Percentiles rank a stretch among this genome's conserved stretches.
Evolutionary conservation across 495 filamentous ascomycete genomes (phyloP).

Genomic region (Penicillium longicatenatum): DNA sequence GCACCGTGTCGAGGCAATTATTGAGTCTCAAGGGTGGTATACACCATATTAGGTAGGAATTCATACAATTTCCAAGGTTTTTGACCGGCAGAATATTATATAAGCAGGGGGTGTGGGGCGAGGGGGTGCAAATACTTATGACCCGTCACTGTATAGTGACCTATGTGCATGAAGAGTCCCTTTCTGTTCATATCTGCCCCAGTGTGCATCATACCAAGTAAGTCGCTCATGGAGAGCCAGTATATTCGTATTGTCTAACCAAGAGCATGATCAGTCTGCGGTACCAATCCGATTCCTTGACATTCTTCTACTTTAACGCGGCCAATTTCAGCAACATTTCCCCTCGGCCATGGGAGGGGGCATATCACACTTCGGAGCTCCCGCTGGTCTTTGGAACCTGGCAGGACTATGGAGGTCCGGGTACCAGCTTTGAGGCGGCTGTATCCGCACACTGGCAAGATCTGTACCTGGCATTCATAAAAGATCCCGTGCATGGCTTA

Average conservation of each 20-base stretch:
- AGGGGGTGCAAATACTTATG: no score
- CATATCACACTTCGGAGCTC: neutral
- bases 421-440: neutral
- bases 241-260: neutral
- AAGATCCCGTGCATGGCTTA: conserved; percentile 7
- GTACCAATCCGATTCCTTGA: neutral
- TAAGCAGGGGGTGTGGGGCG: no score
- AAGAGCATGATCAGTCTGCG: neutral
- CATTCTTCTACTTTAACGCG: neutral
- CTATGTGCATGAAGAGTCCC: neutral
- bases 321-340: conserved; percentile 2
- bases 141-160: no score
- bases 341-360: neutral
- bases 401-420: neutral
- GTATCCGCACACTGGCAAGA: conserved; percentile 3
- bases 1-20: no score
- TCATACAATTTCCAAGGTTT: no score
- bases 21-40: no score
- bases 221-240: neutral
- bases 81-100: no score
- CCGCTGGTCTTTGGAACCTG: neutral
- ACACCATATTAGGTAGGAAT: no score
- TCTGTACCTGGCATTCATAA: neutral
- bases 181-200: neutral
- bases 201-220: neutral